Evolutionary conservation across 768 basidiomycete genomes (phyloP), one percentile per base, ranked within the genome.

Genomic region (Kwoniella shandongensis): DNA sequence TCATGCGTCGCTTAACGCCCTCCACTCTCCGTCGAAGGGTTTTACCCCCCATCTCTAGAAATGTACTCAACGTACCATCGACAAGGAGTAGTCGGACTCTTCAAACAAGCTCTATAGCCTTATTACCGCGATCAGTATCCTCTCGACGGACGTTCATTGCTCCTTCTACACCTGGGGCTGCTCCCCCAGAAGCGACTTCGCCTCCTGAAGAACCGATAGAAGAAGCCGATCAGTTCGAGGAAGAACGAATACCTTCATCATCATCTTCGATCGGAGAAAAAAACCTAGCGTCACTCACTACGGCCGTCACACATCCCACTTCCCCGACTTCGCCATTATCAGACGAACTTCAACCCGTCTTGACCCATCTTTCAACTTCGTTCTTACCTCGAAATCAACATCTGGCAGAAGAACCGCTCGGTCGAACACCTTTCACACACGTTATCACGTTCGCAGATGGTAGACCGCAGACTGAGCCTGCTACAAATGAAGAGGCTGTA

Each of bases 301-400:
- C 49, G 17, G 41, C 48, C 7, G n/a, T 61, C 36, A 55, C 44
- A 44, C 22, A 36, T 7, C 47, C 53, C 8, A 47, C 53, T 4
- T 38, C 32, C 13, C 44, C 59, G 10, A 44, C 54, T 25, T 50
- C 47, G 7, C 25, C 48, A 4, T 22, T 65, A 11, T 56, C 64
- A 6, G 39, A 25, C 3, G 42, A 67, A 26, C 45, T 64, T 6
- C 32, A 40, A 3, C 46, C 59, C 7, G 35, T 62, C 18, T 44
- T 49, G 2, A 61, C 60, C 26, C 66, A 65, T 20, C 30, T 70
- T 7, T 44, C 52, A 4, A 63, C 69, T n/a, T 54, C 65, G 12
- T 64, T 67, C 40, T 49, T 64, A 12, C 57, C 56, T 10, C 56
- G 57, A 18, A 63, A 64, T 47, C 70, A 69, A 41, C 46, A 45